phyloP scores from a whole-genome alignment of 2,329 filamentous ascomycete genomes.

The Cyanodermella asteris region DNA sequence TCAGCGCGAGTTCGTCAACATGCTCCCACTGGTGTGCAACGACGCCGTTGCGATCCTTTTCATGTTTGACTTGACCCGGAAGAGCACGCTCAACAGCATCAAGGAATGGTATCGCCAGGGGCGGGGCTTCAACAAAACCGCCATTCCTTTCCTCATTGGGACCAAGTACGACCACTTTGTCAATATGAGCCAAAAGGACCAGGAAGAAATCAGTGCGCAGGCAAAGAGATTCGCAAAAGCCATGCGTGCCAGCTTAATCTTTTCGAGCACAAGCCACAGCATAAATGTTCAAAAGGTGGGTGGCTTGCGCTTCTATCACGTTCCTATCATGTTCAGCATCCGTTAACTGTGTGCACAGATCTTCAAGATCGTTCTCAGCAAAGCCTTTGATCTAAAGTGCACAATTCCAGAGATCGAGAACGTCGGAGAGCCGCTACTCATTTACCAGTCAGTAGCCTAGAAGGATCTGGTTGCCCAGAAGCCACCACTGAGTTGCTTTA shows the following conservation, averaged over 20 bases:
- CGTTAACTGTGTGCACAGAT: constrained; percentile 38
- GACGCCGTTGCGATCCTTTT: constrained; percentile 96
- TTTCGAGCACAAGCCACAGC: constrained; percentile 95
- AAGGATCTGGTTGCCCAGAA: too few relatives aligned
- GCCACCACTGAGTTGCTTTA: neutral
- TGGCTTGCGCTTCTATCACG: constrained; percentile 1
- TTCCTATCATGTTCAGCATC: neutral
- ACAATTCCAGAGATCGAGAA: constrained; percentile 98
- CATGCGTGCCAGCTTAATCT: constrained; percentile 94
- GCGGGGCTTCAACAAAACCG: constrained; percentile 96
- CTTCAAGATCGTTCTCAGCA: constrained; percentile 97
- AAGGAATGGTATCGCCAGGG: constrained; percentile 99
- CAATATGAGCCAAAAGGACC: constrained; percentile 90
- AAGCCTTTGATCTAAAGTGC: constrained; percentile 96
- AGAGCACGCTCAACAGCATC: constrained; percentile 96
- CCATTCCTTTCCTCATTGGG: constrained; percentile 91
- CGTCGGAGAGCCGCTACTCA: constrained; percentile 78
- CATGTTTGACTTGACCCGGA: constrained; percentile 97
- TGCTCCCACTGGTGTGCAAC: constrained; percentile 97
- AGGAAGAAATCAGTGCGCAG: constrained; percentile 67
- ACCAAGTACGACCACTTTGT: constrained; percentile 99
- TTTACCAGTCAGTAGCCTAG: constrained; percentile 50
- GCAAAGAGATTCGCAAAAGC: constrained; percentile 91
- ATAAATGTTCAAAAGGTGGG: constrained; percentile 97
- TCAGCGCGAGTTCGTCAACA: constrained; percentile 98